phyloP scores from a whole-genome alignment of 306 rosid species.

The Aeschynomene evenia region DNA sequence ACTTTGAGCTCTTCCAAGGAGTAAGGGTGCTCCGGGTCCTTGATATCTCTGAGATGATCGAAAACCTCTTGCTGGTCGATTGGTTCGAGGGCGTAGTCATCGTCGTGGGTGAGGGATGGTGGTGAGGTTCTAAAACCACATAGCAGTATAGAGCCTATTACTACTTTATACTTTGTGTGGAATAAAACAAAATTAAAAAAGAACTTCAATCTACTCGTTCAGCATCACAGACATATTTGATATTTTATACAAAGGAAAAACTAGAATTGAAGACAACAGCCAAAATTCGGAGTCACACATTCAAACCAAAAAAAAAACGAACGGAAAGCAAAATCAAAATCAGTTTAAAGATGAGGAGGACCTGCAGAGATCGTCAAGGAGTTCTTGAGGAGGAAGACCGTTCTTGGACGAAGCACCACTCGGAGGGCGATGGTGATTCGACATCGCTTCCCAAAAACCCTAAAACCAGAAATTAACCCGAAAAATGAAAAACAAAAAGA shows the following conservation, averaged over 20 bases:
- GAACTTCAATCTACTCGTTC: not conserved
- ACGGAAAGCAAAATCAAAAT: not conserved
- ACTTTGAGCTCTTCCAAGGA: slow-evolving; percentile 97
- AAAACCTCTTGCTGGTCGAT: slow-evolving; percentile 84
- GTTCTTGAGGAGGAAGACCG: slow-evolving; percentile 88
- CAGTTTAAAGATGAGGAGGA: not conserved
- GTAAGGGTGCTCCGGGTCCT: slow-evolving; percentile 90
- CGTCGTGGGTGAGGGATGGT: slow-evolving; percentile 43
- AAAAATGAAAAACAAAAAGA: not conserved
- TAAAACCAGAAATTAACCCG: not conserved
- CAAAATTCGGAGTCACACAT: not conserved
- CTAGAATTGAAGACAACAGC: not conserved
- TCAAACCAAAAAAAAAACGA: slow-evolving; percentile 15
- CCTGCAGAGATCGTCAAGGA: slow-evolving; percentile 98
- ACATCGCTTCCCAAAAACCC: slow-evolving; percentile 51
- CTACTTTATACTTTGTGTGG: not conserved
- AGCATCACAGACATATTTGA: not conserved
- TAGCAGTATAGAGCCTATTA: not conserved
- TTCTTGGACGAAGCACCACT: slow-evolving; percentile 63
- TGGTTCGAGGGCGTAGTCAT: slow-evolving; percentile 52
- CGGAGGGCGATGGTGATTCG: slow-evolving; percentile 61
- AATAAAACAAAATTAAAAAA: not conserved
- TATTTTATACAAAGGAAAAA: not conserved
- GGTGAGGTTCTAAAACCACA: not conserved
- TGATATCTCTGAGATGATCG: slow-evolving; percentile 89